phyloP scores from a whole-genome alignment of 2,329 filamentous ascomycete genomes.

The Pyrenophora tritici-repentis region DNA sequence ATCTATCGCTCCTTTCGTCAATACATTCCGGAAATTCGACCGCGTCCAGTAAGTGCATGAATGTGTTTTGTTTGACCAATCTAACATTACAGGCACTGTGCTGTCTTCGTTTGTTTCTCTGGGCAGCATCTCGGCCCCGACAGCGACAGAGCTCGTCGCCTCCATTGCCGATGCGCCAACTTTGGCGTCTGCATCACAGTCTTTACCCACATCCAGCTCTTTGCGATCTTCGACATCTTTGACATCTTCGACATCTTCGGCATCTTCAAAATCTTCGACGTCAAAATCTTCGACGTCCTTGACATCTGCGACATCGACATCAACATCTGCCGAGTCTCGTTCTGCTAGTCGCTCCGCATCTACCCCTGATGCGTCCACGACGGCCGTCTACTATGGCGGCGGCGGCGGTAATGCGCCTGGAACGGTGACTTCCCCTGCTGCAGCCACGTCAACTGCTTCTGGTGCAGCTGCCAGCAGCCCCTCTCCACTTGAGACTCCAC shows the following conservation, averaged over 20 bases:
- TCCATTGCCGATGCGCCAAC: conserved; percentile 8
- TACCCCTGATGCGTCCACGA: conserved; percentile 14
- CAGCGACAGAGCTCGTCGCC: conserved; percentile 1
- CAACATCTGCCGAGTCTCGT: conserved; percentile 16
- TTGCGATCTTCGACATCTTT: background rate
- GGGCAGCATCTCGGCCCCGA: conserved; percentile 9
- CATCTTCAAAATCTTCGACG: no score
- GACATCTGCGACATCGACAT: conserved; percentile 8
- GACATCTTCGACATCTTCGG: conserved; percentile 7
- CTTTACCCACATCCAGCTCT: conserved; percentile 15
- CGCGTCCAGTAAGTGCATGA: conserved; percentile 11
- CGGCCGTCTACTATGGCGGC: conserved; percentile 16
- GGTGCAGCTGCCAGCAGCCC: conserved; percentile 16
- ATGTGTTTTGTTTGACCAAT: background rate
- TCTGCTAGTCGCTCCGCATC: conserved; percentile 15
- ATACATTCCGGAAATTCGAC: conserved; percentile 23
- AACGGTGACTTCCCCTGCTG: conserved; percentile 21
- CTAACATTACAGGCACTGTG: conserved; percentile 7
- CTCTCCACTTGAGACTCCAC: conserved; percentile 52
- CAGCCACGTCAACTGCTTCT: conserved; percentile 17
- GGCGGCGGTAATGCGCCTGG: conserved; percentile 21
- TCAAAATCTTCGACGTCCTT: no score
- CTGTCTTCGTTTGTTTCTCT: conserved; percentile 2
- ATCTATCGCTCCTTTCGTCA: conserved; percentile 4
- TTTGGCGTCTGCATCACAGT: conserved; percentile 11